A percentile compares a stretch with the other conserved stretches of the same genome.
Conservation (phyloP, 306 rosid genomes). For the Prunus kanzakura region DNA sequence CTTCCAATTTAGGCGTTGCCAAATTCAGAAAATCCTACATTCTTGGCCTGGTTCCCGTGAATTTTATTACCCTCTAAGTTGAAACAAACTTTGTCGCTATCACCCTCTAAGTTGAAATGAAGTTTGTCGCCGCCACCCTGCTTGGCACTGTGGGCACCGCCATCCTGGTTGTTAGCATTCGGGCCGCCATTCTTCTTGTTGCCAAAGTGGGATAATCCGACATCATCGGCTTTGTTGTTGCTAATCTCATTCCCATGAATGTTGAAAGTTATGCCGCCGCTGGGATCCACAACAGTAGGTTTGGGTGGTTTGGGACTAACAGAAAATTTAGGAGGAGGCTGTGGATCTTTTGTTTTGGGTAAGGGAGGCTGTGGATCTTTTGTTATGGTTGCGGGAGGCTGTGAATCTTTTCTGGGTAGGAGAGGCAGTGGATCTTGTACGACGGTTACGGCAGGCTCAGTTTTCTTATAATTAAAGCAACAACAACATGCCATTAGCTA, state of each 20-base stretch:
- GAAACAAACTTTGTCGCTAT: background rate
- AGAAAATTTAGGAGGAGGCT: no score
- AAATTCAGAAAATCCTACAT: background rate
- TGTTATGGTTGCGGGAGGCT: no score
- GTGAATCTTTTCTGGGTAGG: no score
- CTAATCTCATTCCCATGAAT: background rate
- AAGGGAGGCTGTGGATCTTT: no score
- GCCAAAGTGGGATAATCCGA: background rate
- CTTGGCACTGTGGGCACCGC: no score
- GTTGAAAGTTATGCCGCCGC: background rate
- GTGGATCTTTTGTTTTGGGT: no score
- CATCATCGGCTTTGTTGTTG: background rate
- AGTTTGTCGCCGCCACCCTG: no score
- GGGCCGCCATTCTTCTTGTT: background rate
- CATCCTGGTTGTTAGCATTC: background rate
- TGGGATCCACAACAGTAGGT: background rate
- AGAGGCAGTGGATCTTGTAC: no score
- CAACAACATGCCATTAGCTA: no score
- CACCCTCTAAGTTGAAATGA: no score
- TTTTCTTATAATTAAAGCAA: no score
- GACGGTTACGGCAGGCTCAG: no score
- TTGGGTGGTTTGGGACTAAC: background rate
- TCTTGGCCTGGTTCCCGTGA: background rate
- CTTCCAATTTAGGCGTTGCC: background rate
- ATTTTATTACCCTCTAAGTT: background rate